Evolutionary conservation across 2,329 filamentous ascomycete genomes (phyloP).

Genomic region (Biscogniauxia sp.): DNA sequence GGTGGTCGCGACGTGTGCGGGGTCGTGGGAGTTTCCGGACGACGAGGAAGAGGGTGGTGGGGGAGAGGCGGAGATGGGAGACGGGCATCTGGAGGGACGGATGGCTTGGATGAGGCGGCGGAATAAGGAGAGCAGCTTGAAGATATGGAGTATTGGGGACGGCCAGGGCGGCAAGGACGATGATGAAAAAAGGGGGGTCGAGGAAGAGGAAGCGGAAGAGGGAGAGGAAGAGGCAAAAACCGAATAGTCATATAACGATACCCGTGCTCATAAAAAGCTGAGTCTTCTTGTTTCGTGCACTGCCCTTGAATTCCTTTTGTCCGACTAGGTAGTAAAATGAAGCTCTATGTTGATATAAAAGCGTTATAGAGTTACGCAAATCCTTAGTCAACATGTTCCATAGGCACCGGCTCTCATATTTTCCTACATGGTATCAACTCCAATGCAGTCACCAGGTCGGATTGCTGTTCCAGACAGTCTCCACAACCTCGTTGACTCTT

Average conservation of each 20-base stretch:
- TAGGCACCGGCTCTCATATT: background rate
- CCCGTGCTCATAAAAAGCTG: conserved; percentile 9
- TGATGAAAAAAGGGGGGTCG: conserved; percentile 1
- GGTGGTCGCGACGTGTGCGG: conserved; percentile 56
- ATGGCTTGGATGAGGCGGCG: conserved; percentile 26
- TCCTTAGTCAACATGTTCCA: background rate
- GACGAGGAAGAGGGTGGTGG: conserved; percentile 14
- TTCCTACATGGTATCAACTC: background rate
- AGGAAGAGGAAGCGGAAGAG: background rate
- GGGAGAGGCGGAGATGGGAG: conserved; percentile 4
- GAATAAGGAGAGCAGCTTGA: conserved; percentile 43
- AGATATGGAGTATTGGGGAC: conserved; percentile 41
- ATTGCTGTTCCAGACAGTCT: conserved; percentile 44
- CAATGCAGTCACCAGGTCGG: background rate
- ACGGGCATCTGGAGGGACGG: conserved; percentile 1
- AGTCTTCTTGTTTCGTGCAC: too few species aligned
- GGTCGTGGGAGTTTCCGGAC: conserved; percentile 45
- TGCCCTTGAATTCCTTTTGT: too few species aligned
- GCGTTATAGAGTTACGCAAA: background rate
- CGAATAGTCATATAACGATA: conserved; percentile 14
- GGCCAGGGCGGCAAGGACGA: conserved; percentile 5
- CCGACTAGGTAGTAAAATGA: too few species aligned
- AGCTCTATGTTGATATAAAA: background rate
- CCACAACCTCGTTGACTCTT: conserved; percentile 50
- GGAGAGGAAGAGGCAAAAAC: too few species aligned